Conservation (phyloP, 352 stramenopile genomes). For the Globisporangium canariense region DNA sequence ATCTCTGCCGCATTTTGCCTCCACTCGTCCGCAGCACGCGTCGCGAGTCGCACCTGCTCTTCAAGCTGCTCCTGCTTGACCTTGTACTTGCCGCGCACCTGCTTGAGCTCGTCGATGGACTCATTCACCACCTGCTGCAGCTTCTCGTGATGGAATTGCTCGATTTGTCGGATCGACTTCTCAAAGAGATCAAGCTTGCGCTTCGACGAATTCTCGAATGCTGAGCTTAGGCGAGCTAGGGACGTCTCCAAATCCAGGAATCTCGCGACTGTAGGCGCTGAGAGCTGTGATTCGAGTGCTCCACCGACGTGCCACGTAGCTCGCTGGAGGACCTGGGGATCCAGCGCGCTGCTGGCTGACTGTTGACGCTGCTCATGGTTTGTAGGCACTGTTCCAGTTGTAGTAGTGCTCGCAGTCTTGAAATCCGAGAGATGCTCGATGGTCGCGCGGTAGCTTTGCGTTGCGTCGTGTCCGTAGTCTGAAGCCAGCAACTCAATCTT, state of each 20-base stretch:
- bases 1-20: constrained; percentile 24
- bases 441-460: constrained; percentile 21
- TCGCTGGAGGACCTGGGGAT: neutral
- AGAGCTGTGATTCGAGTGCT: constrained; percentile 26
- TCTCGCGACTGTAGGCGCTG: constrained; percentile 21
- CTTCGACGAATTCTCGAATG: constrained; percentile 28
- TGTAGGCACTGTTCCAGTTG: neutral
- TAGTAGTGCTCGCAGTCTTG: neutral
- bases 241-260: constrained; percentile 39
- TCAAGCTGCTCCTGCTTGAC: constrained; percentile 39
- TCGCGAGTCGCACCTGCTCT: constrained; percentile 27
- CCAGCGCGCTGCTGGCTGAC: neutral
- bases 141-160: constrained; percentile 48
- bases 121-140: constrained; percentile 52
- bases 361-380: neutral
- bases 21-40: constrained; percentile 28
- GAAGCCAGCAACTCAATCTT: constrained; percentile 37
- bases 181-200: constrained; percentile 45
- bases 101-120: constrained; percentile 49
- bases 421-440: constrained; percentile 20
- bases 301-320: constrained; percentile 39
- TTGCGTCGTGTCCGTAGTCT: constrained; percentile 39
- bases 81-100: constrained; percentile 41
- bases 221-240: constrained; percentile 27
- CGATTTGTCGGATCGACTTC: constrained; percentile 42